phyloP scores from a whole-genome alignment of 768 basidiomycete species.

The Trametes punicea region DNA sequence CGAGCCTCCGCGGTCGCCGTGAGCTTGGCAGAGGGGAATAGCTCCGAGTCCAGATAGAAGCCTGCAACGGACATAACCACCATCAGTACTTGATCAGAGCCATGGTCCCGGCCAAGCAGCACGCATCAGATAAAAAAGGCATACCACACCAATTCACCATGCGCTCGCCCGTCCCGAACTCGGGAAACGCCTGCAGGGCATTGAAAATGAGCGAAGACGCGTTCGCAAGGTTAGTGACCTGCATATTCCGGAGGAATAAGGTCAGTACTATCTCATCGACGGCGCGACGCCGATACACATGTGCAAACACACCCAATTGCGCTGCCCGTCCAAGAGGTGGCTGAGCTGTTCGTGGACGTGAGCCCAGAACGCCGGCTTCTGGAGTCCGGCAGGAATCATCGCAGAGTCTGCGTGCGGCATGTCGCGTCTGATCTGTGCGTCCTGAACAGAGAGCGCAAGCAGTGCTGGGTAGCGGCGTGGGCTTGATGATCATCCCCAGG shows the following conservation, averaged over 20 bases:
- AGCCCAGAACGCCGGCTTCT: conserved; percentile 76
- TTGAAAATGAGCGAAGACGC: conserved; percentile 79
- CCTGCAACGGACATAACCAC: conserved; percentile 42
- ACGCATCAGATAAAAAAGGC: conserved; percentile 29
- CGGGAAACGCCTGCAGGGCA: conserved; percentile 63
- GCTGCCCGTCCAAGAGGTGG: conserved; percentile 59
- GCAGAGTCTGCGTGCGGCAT: conserved; percentile 89
- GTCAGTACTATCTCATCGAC: conserved; percentile 2
- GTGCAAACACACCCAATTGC: conserved; percentile 64
- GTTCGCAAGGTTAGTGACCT: conserved; percentile 89
- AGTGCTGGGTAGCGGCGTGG: too few species aligned
- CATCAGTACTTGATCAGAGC: neutral
- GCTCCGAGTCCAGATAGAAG: conserved; percentile 72
- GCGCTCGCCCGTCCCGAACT: conserved; percentile 61
- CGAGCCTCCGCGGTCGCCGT: conserved; percentile 13
- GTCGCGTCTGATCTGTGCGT: neutral
- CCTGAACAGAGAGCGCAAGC: neutral
- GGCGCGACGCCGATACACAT: conserved; percentile 10
- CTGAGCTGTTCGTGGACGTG: conserved; percentile 67
- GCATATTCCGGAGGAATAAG: neutral
- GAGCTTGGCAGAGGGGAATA: conserved; percentile 50
- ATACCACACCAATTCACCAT: conserved; percentile 94
- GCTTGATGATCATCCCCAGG: too few species aligned
- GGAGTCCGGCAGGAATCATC: conserved; percentile 64
- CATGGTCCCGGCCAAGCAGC: neutral